phyloP scores from a whole-genome alignment of 2,329 filamentous ascomycete genomes.

The Chrysoporthe austroafricana region DNA sequence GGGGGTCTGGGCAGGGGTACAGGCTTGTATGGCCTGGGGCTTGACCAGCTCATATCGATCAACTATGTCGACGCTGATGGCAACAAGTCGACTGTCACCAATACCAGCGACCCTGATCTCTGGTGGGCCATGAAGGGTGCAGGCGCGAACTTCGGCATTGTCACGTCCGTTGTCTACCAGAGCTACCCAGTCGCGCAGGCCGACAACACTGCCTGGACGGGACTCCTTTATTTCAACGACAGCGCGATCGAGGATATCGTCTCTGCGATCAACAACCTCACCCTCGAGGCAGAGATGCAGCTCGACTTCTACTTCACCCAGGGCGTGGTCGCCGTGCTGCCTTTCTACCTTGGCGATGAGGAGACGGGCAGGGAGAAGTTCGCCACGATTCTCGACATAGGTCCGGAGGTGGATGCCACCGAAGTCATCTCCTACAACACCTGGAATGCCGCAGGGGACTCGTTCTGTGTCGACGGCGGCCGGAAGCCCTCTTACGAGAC shows the following conservation, averaged over 20 bases:
- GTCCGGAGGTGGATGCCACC: slow-evolving; percentile 34
- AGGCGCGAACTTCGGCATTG: slow-evolving; percentile 62
- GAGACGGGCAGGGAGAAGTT: slow-evolving; percentile 39
- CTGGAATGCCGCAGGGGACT: slow-evolving; percentile 45
- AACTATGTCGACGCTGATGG: slow-evolving; percentile 13
- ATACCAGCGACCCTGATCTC: slow-evolving; percentile 46
- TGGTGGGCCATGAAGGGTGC: slow-evolving; percentile 62
- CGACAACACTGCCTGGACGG: slow-evolving; percentile 44
- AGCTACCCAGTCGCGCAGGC: slow-evolving; percentile 46
- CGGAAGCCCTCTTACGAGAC: slow-evolving; percentile 45
- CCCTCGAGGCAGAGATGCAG: slow-evolving; percentile 18
- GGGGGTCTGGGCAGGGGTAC: slow-evolving; percentile 29
- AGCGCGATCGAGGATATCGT: slow-evolving; percentile 52
- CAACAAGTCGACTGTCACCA: slow-evolving; percentile 33
- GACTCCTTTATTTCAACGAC: slow-evolving; percentile 44
- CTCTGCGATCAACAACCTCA: slow-evolving; percentile 41
- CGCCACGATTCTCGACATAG: slow-evolving; percentile 40
- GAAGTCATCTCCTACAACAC: slow-evolving; percentile 39
- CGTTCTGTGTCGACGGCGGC: slow-evolving; percentile 41
- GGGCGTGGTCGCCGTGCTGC: slow-evolving; percentile 10
- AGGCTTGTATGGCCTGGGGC: slow-evolving; percentile 13
- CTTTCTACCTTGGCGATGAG: slow-evolving; percentile 38
- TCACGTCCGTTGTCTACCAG: slow-evolving; percentile 50
- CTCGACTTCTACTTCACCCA: slow-evolving; percentile 15
- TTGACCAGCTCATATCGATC: slow-evolving; percentile 19